Evolutionary conservation across 1,139 yeast species (phyloP).

Genomic region (Kluyveromyces sp.): DNA sequence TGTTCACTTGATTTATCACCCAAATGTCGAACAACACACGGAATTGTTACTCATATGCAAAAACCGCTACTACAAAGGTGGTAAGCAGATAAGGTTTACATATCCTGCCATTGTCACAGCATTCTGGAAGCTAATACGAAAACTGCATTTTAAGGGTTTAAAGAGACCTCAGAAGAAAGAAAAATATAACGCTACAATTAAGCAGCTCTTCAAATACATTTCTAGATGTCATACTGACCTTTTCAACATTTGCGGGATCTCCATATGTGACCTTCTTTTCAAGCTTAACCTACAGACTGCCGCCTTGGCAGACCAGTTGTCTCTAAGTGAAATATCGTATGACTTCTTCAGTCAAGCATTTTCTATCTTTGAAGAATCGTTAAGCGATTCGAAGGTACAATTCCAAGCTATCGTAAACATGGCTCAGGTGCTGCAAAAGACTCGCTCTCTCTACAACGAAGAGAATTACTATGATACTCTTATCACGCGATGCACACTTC

Average conservation of each 20-base stretch:
- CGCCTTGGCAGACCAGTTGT: constrained; percentile 67
- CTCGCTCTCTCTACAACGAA: constrained; percentile 26
- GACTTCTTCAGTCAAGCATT: constrained; percentile 88
- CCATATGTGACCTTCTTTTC: constrained; percentile 41
- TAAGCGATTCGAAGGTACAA: constrained; percentile 52
- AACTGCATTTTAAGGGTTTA: constrained; percentile 32
- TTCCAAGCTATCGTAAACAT: constrained; percentile 44
- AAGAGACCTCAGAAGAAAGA: constrained; percentile 8
- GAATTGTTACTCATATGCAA: constrained; percentile 52
- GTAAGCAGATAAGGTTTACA: constrained; percentile 50
- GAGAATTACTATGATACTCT: constrained; percentile 52
- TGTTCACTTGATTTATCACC: constrained; percentile 40
- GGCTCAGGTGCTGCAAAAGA: constrained; percentile 49
- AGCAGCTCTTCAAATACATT: constrained; percentile 58
- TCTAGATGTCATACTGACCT: constrained; percentile 69
- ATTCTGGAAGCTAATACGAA: constrained; percentile 52
- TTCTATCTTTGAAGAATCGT: constrained; percentile 76
- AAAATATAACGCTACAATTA: constrained; percentile 22
- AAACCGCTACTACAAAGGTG: constrained; percentile 47
- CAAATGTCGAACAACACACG: constrained; percentile 34
- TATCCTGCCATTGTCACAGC: constrained; percentile 67
- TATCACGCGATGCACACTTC: constrained; percentile 77
- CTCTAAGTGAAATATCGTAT: constrained; percentile 58
- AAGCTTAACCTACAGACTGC: constrained; percentile 49
- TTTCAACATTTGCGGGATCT: constrained; percentile 45